Evolutionary conservation across 2,329 filamentous ascomycete species (phyloP).

Genomic region (Pestalotiopsis sp.): DNA sequence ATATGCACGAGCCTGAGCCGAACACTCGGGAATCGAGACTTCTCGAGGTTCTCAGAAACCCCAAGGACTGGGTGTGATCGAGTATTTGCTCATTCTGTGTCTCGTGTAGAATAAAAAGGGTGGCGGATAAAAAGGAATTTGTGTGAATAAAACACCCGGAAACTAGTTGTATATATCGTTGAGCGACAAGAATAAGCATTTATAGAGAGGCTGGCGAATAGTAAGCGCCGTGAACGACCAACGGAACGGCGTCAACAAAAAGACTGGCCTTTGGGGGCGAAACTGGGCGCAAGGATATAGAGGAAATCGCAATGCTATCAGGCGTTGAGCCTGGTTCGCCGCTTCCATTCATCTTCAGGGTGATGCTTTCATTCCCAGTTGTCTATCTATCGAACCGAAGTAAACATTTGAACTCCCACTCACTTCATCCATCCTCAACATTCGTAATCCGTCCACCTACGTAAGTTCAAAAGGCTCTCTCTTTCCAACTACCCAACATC

Average conservation of each 20-base stretch:
- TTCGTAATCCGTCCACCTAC: too few relatives aligned
- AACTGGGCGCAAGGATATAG: neutral
- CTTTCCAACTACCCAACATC: neutral
- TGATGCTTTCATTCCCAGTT: neutral
- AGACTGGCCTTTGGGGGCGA: neutral
- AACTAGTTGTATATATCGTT: conserved; percentile 7
- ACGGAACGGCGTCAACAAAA: neutral
- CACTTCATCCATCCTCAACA: too few relatives aligned
- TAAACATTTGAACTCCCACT: too few relatives aligned
- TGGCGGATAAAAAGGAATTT: neutral
- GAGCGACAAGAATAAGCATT: neutral
- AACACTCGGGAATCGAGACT: conserved; percentile 79
- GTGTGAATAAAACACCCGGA: neutral
- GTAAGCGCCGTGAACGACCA: neutral
- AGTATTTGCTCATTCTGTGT: neutral
- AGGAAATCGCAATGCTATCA: neutral
- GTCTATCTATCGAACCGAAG: too few relatives aligned
- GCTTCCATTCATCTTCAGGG: neutral
- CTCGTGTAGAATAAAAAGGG: neutral
- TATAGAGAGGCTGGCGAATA: neutral
- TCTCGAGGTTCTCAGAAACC: conserved; percentile 69
- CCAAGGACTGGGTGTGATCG: conserved; percentile 67
- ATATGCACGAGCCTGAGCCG: conserved; percentile 86
- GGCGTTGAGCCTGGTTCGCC: neutral
- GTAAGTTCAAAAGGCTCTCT: too few relatives aligned